Evolutionary conservation across 78 protist genomes (phyloP).

Genomic region (Pelomyxa schiedti): DNA sequence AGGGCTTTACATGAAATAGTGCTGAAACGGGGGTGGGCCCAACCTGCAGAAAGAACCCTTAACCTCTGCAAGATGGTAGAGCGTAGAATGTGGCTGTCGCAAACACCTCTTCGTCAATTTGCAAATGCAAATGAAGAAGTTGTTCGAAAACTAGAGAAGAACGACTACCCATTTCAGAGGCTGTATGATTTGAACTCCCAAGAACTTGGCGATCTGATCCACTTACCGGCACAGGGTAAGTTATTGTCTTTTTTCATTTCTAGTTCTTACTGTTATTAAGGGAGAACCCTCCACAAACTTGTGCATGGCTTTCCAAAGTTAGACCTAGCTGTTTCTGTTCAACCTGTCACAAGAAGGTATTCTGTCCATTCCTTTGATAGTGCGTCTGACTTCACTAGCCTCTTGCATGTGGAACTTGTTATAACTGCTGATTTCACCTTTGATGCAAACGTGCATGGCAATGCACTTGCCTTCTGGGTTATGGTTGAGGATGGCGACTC

Average conservation of each 20-base stretch:
- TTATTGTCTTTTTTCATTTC: no score
- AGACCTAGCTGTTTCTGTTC: slow-evolving; percentile 72
- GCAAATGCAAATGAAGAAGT: slow-evolving; percentile 55
- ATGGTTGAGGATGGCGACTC: slow-evolving; percentile 91
- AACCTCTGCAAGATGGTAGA: slow-evolving; percentile 80
- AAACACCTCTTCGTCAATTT: slow-evolving; percentile 95
- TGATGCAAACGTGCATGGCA: slow-evolving; percentile 75
- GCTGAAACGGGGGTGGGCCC: slow-evolving; percentile 90
- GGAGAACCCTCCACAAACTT: slow-evolving; percentile 36
- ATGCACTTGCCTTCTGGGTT: slow-evolving; percentile 73
- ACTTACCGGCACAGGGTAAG: slow-evolving; percentile 71
- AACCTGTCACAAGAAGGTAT: slow-evolving; percentile 90
- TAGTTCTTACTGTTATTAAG: no score
- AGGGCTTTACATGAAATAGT: slow-evolving; percentile 91
- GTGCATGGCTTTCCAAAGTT: slow-evolving; percentile 82
- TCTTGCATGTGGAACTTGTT: slow-evolving; percentile 57
- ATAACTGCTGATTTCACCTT: slow-evolving; percentile 87
- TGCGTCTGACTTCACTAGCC: neutral
- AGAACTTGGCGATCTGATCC: slow-evolving; percentile 72
- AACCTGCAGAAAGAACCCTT: slow-evolving; percentile 62
- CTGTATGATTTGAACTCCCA: slow-evolving; percentile 60
- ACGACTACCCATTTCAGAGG: slow-evolving; percentile 75
- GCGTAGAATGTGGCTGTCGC: slow-evolving; percentile 82
- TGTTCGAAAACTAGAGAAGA: slow-evolving; percentile 68
- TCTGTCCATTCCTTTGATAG: slow-evolving; percentile 42